Percentiles rank a stretch among this genome's conserved stretches.
phyloP scores from a whole-genome alignment of 2,329 filamentous ascomycete genomes.

The Trichoderma endophyticum region DNA sequence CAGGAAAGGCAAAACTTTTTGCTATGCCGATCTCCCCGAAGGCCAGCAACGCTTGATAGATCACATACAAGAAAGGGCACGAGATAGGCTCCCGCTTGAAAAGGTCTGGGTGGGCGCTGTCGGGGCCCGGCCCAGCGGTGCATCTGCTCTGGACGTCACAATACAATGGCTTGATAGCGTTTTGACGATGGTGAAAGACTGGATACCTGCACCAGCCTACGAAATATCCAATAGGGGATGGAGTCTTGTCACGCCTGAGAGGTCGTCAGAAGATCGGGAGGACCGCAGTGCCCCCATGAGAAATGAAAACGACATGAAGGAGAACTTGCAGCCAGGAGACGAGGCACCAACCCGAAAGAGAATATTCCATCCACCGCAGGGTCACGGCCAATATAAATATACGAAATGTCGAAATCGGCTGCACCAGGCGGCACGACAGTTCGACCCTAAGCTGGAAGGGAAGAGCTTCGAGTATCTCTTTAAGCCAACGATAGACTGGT shows the following conservation, averaged over 20 bases:
- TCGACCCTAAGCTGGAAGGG: background rate
- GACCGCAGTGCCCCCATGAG: background rate
- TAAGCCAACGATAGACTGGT: conserved; percentile 51
- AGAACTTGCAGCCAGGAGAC: conserved; percentile 22
- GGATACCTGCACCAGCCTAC: conserved; percentile 35
- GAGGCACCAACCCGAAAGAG: conserved; percentile 29
- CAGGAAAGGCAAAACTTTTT: conserved; percentile 19
- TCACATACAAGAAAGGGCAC: conserved; percentile 31
- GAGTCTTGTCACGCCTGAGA: conserved; percentile 30
- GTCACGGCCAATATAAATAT: conserved; percentile 17
- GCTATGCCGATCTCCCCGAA: conserved; percentile 38
- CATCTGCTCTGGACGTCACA: conserved; percentile 42
- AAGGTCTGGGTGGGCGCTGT: conserved; percentile 47
- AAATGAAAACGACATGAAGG: conserved; percentile 22
- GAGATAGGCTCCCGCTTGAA: conserved; percentile 33
- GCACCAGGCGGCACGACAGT: conserved; percentile 35
- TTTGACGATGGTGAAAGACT: conserved; percentile 30
- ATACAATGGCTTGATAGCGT: conserved; percentile 37
- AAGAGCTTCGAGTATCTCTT: conserved; percentile 37
- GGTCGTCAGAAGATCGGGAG: background rate
- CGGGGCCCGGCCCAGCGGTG: conserved; percentile 22
- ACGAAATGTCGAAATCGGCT: conserved; percentile 45
- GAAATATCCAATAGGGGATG: conserved; percentile 38
- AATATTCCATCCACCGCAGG: conserved; percentile 48
- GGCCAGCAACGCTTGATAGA: conserved; percentile 47